Evolutionary conservation across 495 filamentous ascomycete species (phyloP).

Genomic region (Annulohypoxylon nitens): DNA sequence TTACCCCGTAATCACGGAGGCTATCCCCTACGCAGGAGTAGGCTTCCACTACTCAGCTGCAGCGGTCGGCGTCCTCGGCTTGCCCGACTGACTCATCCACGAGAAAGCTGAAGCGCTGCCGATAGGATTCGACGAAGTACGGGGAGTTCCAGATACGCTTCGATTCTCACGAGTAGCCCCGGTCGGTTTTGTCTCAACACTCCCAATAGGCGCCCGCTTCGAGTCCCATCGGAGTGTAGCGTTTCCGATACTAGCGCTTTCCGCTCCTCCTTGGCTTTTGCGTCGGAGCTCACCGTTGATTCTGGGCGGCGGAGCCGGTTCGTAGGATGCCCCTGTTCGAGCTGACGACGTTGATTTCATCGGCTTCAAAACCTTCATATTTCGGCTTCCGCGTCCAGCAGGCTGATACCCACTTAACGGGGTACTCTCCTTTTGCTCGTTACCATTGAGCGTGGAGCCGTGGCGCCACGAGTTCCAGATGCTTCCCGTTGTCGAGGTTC

Average conservation of each 20-base stretch:
- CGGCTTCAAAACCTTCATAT: conserved; percentile 85
- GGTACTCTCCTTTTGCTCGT: conserved; percentile 60
- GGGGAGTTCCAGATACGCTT: conserved; percentile 53
- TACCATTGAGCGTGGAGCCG: conserved; percentile 63
- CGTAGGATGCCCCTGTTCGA: conserved; percentile 62
- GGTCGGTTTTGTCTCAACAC: conserved; percentile 47
- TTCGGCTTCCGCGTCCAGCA: conserved; percentile 65
- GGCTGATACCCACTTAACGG: conserved; percentile 70
- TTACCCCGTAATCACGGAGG: conserved; percentile 26
- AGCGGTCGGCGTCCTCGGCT: conserved; percentile 55
- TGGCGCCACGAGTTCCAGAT: conserved; percentile 81
- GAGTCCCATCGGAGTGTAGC: conserved; percentile 56
- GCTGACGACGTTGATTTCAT: conserved; percentile 66
- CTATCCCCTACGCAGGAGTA: background rate
- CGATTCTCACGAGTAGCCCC: conserved; percentile 57
- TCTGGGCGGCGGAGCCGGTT: conserved; percentile 53
- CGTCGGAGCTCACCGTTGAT: conserved; percentile 57
- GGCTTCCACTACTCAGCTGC: conserved; percentile 49
- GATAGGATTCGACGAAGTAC: conserved; percentile 77
- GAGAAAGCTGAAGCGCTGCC: conserved; percentile 95
- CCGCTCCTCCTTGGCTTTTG: conserved; percentile 55
- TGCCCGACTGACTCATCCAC: conserved; percentile 73
- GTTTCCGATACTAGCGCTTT: conserved; percentile 48
- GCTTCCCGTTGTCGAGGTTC: conserved; percentile 62
- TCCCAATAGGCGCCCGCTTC: conserved; percentile 51